Evolutionary conservation across 192 early-diverging fungal genomes (phyloP), one percentile per base, ranked within the genome.

Genomic region (Backusella tuberculispora): DNA sequence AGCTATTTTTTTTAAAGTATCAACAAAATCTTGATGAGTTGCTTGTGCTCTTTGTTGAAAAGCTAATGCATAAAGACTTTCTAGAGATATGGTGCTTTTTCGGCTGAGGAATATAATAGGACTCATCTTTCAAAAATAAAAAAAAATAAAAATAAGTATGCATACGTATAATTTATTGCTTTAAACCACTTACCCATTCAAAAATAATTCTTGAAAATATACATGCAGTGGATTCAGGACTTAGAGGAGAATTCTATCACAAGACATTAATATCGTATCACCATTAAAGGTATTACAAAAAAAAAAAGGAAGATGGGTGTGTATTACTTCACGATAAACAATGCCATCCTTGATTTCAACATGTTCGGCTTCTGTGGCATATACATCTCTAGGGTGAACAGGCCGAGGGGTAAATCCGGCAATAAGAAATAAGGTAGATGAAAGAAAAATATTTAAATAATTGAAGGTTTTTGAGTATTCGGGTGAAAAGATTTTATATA

Each of bases 161-260:
- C 19, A 19, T 10, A 14, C 1, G 37, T 9, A 21, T 5, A 6
- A 41, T 40, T 5, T 13, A 19, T 40, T 34, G 8, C 19, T 4
- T 24, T 46, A 14, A 10, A 19, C 1, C 13, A 29, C 68, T 4
- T 42, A 73, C 72, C 76, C 76, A 78, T 34, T 73, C 64, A 29
- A 78, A 78, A 15, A 38, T 2, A 13, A 68, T 41, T 71, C 76
- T 73, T n/a, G 70, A 72, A 72, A 72, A 50, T 15, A 78, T 65
- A 44, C 71, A 50, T 2, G 76, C 70, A n/a, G 13, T 65, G 5
- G 76, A 42, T 73, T 78, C 76, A 12, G 76, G 71, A 44, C 71
- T 66, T 14, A 78, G 24, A 37, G 14, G 5, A 45, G 56, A 34
- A 6, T 53, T 44, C 76, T 78, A 34, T 9, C 13, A 21, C 0